Evolutionary conservation across 441 rosid species (phyloP), one percentile per base, ranked within the genome.

Genomic region (Macaranga tanarius): DNA sequence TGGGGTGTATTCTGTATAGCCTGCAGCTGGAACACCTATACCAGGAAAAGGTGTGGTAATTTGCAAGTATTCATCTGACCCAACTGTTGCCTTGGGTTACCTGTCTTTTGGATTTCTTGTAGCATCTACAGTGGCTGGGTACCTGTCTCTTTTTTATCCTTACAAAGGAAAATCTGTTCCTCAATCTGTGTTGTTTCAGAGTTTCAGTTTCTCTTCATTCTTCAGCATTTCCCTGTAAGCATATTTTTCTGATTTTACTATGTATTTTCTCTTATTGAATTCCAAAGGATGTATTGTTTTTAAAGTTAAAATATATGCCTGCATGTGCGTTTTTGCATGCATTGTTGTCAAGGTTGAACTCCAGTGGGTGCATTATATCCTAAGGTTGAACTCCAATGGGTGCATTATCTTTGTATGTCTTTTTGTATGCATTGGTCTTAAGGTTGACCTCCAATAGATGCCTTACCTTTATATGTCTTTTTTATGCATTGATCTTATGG

Each of bases 21-120:
- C 97, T 61, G 83, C 95, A 10, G 68, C 91, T 50, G 97, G 98
- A 62, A 93, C 90, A 65, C 86, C 95, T 1, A 88, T 91, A 5
- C 42, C 61, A 5, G 90, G 90, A 61, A 95, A 91, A 64, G 98
- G 80, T 51, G 86, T 84, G 40, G 88, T 90, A 51, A 85, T 93
- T 23, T 95, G 98, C 95, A 91, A 91, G 79, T 95, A 95, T 82
- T 91, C 97, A 71, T 79, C 87, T 19, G 96, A 91, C 84, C 96
- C 95, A 1, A 81, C 89, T 0, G 92, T 92, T 15, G 79, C 69
- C 47, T 81, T 91, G 75, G 98, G 97, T 25, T 90, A 80, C 74
- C 80, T 95, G 19, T 93, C 97, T 34, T 82, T 88, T 63, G 90
- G 63, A 10, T 95, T 90, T 76, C 97, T 95, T 28, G 42, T 85